Base-by-base conservation (phyloP, 2,329 filamentous ascomycete species). In the Fusarium verticillioides region DNA sequence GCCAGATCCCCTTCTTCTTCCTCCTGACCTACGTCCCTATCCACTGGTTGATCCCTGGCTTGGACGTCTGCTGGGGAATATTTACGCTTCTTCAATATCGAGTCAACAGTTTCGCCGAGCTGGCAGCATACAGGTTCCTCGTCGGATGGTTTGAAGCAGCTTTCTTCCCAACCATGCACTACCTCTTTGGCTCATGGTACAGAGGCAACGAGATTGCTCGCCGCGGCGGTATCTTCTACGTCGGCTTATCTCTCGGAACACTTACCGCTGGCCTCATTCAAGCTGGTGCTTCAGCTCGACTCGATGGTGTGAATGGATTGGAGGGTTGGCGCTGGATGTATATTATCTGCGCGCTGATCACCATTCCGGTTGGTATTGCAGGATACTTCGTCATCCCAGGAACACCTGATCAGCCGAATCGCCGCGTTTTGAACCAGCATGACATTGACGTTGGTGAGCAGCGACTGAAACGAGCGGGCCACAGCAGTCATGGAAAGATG, bases 281-380 rank as follows among this genome's bases (percentile, higher is more conserved):
- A 70, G 82, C 84, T 5, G 84, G 82, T 0, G 81, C 84, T 7
- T 83, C 82, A 2, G 72, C 79, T 2, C 76, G 81, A 2, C 79
- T 86, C 1, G 80, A 86, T 40, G 85, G 84, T 2, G 80, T 86
- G 8, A 78, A 83, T 30, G 86, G 86, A 0, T 79, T 87, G 1
- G 82, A 82, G 2, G 86, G 85, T 1, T 87, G 86, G 85, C 79
- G 86, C n/a, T 90, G 87, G 88, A 87, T 89, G 81, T 89, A 88
- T 72, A 86, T 88, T 50, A 86, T 88, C 75, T 84, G 83, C 58
- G 81, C 86, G 7, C 64, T 89, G 9, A 87, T 90, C 64, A 90
- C 88, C 3, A 85, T 90, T 18, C 87, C 87, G 0, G 79, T 89
- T 8, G 86, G 85, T 1, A 79, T 89, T 9, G 70, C 86, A 1